Base-by-base conservation (phyloP, 2,329 filamentous ascomycete species). In the Colletotrichum graminicola region DNA sequence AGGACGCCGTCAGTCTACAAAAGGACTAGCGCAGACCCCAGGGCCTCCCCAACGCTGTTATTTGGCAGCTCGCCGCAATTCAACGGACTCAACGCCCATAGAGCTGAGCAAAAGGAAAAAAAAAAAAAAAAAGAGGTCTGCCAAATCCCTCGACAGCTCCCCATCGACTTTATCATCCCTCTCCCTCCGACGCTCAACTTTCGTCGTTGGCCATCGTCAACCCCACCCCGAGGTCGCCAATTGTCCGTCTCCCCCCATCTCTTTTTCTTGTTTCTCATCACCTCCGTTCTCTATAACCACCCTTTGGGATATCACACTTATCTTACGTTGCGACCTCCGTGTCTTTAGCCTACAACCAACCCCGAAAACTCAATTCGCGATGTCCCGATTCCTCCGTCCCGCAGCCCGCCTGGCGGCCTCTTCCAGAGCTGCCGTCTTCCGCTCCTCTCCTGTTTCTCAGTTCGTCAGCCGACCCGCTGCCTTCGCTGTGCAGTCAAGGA, bases 341-440 rank as follows among this genome's bases (percentile, higher is more conserved):
- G 43, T 51, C 60, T 39, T 29, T 57, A 55, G 16, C 34, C 21
- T 26, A 34, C 66, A 62, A 59, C 18, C 41, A 62, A 32, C 32
- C 56, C 47, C 65, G 65, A 72, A 72, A 66, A 62, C 54, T 59
- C 65, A 51, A 56, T 66, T 66, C 73, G 72, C 67, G 77, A 87
- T 87, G 85, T 87, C 85, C 77, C 84, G 85, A 78, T 82, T 85
- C 76, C 83, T 87, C 76, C 85, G 85, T 79, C 85, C 85, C 71
- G 84, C 84, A 74, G 80, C 84, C 78, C 83, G 85, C 75, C 79
- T 86, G 79, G 84, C 84, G 76, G 79, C 82, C 74, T 82, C 84
- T 67, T 81, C 83, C 71, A 81, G 82, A 76, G 78, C 78, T 67
- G 73, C 81, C 73, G 75, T 80, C 66, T 76, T 78, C 73, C 78